These are phyloP conservation scores for Durio zibethinus DNA, from an alignment of 345 rosid species.

Conservation along the genomic window DNA sequence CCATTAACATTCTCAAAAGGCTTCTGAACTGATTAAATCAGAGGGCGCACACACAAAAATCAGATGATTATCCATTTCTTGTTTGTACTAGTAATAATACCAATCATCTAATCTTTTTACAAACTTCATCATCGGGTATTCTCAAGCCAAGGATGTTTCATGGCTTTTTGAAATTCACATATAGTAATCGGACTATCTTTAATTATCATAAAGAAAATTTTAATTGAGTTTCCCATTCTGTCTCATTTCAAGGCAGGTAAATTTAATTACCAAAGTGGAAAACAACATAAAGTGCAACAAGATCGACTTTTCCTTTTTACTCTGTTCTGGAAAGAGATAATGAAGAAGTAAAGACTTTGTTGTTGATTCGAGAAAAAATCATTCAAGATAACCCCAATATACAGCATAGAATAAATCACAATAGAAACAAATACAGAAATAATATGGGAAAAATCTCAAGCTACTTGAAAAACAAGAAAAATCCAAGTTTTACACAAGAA, in stretches of 20 bases:
- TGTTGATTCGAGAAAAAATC: background rate
- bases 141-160: background rate
- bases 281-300: background rate
- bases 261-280: background rate
- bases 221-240: background rate
- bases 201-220: background rate
- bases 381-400: background rate
- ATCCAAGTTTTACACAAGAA: background rate
- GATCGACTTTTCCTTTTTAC: background rate
- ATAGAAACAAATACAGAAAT: background rate
- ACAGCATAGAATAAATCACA: background rate
- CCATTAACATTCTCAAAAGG: conserved; percentile 25
- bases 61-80: background rate
- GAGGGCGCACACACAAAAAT: background rate
- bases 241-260: background rate
- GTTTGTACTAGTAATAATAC: background rate
- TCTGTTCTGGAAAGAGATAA: background rate
- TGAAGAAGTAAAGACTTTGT: background rate
- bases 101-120: background rate
- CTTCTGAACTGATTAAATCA: conserved; percentile 27
- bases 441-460: background rate
- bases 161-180: background rate
- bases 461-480: background rate
- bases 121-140: too few relatives aligned
- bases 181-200: background rate